Evolutionary conservation across 345 rosid species (phyloP).

Genomic region (Syzygium grande): DNA sequence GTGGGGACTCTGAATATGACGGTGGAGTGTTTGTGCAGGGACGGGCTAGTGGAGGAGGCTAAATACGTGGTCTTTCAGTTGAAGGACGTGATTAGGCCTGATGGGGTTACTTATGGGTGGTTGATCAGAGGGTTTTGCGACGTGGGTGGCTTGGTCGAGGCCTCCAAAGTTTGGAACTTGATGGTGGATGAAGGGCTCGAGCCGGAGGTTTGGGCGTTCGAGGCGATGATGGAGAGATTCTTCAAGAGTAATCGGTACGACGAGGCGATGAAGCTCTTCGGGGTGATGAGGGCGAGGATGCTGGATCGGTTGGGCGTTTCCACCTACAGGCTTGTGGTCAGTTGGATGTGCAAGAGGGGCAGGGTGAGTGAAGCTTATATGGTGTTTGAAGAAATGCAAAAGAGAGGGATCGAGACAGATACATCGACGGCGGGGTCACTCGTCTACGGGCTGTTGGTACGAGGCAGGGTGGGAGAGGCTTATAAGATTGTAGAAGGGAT

Average conservation of each 20-base stretch:
- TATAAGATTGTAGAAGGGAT: slow-evolving; percentile 24
- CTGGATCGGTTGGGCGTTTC: slow-evolving; percentile 48
- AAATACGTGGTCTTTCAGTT: slow-evolving; percentile 46
- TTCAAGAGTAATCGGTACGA: slow-evolving; percentile 46
- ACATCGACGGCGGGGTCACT: slow-evolving; percentile 33
- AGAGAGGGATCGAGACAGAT: slow-evolving; percentile 50
- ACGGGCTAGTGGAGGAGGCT: slow-evolving; percentile 63
- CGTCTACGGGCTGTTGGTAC: slow-evolving; percentile 44
- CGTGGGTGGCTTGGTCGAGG: slow-evolving; percentile 62
- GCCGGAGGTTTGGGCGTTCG: slow-evolving; percentile 41
- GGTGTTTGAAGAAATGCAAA: slow-evolving; percentile 61
- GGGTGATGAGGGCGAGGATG: slow-evolving; percentile 38
- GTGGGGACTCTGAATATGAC: slow-evolving; percentile 43
- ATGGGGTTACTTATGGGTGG: slow-evolving; percentile 50
- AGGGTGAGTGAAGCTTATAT: slow-evolving; percentile 30
- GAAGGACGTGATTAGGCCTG: slow-evolving; percentile 38
- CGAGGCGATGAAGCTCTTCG: slow-evolving; percentile 60
- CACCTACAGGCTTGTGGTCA: slow-evolving; percentile 58
- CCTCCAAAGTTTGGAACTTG: slow-evolving; percentile 69
- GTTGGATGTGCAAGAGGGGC: slow-evolving; percentile 70
- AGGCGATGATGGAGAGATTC: slow-evolving; percentile 56
- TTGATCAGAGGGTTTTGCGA: slow-evolving; percentile 61
- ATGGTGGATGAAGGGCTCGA: slow-evolving; percentile 69
- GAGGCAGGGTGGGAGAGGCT: slow-evolving; percentile 53
- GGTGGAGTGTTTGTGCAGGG: slow-evolving; percentile 43